Evolutionary conservation across 164 flowering plant genomes (phyloP).

Genomic region (Stephania japonica): DNA sequence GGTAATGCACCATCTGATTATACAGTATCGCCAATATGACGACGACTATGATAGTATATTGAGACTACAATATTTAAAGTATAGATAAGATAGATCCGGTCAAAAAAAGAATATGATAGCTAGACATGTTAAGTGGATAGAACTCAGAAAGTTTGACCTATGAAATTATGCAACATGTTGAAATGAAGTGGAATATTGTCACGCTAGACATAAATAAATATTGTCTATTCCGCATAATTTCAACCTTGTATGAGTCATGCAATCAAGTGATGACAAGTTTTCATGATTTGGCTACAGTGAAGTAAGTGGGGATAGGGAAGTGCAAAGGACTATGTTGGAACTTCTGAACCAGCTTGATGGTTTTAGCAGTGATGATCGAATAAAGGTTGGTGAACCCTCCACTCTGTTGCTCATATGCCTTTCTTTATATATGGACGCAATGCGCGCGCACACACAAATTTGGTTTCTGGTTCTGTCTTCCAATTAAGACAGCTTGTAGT

Average conservation of each 20-base stretch:
- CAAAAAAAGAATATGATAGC: too few relatives aligned
- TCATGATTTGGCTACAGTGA: slow-evolving; percentile 45
- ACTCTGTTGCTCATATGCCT: background rate
- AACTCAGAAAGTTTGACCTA: background rate
- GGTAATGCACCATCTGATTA: too few relatives aligned
- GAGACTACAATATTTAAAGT: too few relatives aligned
- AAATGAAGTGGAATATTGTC: background rate
- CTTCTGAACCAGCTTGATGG: slow-evolving; percentile 97
- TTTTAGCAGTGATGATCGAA: slow-evolving; percentile 88
- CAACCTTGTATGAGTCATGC: background rate
- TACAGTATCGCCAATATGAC: too few relatives aligned
- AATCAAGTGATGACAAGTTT: slow-evolving; percentile 1
- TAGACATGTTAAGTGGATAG: background rate
- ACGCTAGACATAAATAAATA: background rate
- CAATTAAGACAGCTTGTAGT: too few relatives aligned
- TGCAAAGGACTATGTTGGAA: slow-evolving; percentile 92
- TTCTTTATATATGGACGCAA: background rate
- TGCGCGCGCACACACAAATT: too few relatives aligned
- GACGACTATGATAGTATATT: too few relatives aligned
- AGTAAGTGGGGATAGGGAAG: slow-evolving; percentile 96
- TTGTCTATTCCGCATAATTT: background rate
- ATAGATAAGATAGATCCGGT: too few relatives aligned
- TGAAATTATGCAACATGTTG: background rate
- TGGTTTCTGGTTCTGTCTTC: too few relatives aligned
- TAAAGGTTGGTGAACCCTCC: slow-evolving; percentile 48